Percentiles rank a stretch among this genome's conserved stretches.
Conservation (phyloP, 2,329 filamentous ascomycete genomes). For the Byssochlamys sp. region DNA sequence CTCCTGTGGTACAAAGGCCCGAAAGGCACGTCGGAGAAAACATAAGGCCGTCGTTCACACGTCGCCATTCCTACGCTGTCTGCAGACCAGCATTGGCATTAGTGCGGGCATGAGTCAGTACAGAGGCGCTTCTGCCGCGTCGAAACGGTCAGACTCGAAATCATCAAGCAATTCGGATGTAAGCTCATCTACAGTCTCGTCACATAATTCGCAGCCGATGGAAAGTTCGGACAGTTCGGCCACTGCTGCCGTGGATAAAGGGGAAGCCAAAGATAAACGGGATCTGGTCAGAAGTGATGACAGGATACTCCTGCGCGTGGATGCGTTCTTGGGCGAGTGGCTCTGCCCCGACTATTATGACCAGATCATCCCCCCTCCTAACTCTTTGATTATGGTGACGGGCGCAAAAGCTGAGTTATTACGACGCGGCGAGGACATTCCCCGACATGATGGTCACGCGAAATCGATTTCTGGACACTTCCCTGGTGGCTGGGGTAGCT, state of each 20-base stretch:
- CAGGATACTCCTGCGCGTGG: slow-evolving; percentile 55
- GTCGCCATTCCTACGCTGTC: slow-evolving; percentile 86
- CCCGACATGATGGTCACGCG: slow-evolving; percentile 29
- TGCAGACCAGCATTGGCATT: slow-evolving; percentile 84
- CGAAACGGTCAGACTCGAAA: not conserved
- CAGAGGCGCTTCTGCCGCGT: slow-evolving; percentile 12
- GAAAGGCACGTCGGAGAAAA: slow-evolving; percentile 38
- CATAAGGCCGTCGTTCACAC: slow-evolving; percentile 79
- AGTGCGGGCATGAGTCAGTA: slow-evolving; percentile 64
- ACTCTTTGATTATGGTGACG: slow-evolving; percentile 76
- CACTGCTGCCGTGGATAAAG: not conserved
- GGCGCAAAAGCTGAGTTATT: slow-evolving; percentile 80
- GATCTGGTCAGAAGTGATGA: not conserved
- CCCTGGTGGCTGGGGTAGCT: slow-evolving; percentile 47
- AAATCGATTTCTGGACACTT: slow-evolving; percentile 39
- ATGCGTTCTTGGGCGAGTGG: slow-evolving; percentile 94
- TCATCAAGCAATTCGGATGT: not conserved
- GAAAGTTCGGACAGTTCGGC: not conserved
- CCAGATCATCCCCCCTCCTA: slow-evolving; percentile 77
- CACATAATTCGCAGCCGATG: slow-evolving; percentile 28
- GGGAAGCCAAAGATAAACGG: not conserved
- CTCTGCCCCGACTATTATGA: slow-evolving; percentile 88
- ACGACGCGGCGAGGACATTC: slow-evolving; percentile 59
- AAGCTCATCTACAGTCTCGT: slow-evolving; percentile 14
- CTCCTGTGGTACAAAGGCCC: not conserved